A percentile compares a stretch with the other conserved stretches of the same genome.
These are phyloP conservation scores for Leucosporidium scottii DNA, from an alignment of 768 basidiomycete genomes.

Conservation along the genomic window DNA sequence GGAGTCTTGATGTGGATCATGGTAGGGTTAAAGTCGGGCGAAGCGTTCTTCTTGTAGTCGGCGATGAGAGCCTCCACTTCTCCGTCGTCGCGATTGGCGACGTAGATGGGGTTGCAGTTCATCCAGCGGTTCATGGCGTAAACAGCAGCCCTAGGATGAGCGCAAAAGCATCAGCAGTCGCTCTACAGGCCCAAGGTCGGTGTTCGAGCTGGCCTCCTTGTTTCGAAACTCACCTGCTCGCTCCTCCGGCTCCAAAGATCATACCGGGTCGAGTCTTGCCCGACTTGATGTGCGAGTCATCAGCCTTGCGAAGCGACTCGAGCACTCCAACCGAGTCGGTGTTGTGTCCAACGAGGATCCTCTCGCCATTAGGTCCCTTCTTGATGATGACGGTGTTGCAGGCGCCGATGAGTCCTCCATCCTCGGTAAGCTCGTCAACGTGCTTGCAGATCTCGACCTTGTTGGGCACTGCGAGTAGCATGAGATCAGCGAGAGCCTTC, in stretches of 20 bases:
- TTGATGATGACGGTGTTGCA: constrained; percentile 34
- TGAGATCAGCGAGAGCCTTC: background rate
- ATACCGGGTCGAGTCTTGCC: constrained; percentile 29
- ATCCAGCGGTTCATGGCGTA: constrained; percentile 32
- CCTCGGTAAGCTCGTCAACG: constrained; percentile 32
- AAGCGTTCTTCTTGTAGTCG: constrained; percentile 26
- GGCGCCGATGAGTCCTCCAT: constrained; percentile 34
- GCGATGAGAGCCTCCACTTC: constrained; percentile 33
- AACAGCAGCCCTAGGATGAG: constrained; percentile 21
- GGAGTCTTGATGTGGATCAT: constrained; percentile 35
- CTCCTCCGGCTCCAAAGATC: constrained; percentile 35
- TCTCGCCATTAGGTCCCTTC: constrained; percentile 26
- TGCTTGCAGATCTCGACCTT: constrained; percentile 32
- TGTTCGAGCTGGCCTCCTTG: background rate
- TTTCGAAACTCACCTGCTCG: constrained; percentile 21
- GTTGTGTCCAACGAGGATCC: constrained; percentile 35
- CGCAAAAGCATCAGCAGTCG: background rate
- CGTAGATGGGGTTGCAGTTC: constrained; percentile 35
- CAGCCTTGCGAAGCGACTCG: constrained; percentile 21
- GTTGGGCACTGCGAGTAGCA: constrained; percentile 23
- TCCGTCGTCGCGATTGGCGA: constrained; percentile 36
- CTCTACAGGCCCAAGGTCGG: background rate
- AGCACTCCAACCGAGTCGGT: constrained; percentile 34
- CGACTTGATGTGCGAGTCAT: constrained; percentile 26
- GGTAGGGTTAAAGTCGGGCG: constrained; percentile 29